Conservation (phyloP, 1,284 basidiomycete genomes). For the Sporisorium exsertum region DNA sequence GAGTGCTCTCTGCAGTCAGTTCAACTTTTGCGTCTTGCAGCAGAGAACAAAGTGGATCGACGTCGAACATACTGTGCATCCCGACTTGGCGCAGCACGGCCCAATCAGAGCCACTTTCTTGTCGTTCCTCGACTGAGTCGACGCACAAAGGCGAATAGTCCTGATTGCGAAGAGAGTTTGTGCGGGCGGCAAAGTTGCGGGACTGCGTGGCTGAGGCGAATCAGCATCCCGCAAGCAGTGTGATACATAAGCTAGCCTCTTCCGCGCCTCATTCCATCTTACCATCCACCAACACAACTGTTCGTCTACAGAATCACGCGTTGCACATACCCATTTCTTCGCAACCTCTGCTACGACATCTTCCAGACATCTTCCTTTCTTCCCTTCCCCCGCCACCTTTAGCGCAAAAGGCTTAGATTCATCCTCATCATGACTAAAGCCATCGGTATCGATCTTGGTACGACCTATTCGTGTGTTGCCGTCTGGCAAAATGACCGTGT, state of each 20-base stretch:
- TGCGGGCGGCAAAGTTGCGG: conserved; percentile 8
- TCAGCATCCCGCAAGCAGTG: neutral
- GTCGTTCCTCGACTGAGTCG: conserved; percentile 10
- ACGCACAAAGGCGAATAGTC: conserved; percentile 22
- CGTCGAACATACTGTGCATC: conserved; percentile 16
- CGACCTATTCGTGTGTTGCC: conserved; percentile 77
- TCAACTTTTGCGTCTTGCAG: neutral
- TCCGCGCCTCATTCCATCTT: neutral
- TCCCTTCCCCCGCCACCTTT: conserved; percentile 1
- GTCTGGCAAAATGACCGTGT: conserved; percentile 99
- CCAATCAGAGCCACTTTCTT: conserved; percentile 2
- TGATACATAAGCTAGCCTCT: conserved; percentile 37
- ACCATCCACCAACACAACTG: conserved; percentile 11
- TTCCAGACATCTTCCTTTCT: conserved; percentile 18
- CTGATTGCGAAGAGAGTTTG: conserved; percentile 1
- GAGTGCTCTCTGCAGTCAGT: neutral
- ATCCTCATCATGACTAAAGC: conserved; percentile 75
- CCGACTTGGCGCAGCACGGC: neutral
- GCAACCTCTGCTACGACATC: conserved; percentile 21
- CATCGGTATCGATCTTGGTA: conserved; percentile 91
- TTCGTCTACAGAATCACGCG: conserved; percentile 27
- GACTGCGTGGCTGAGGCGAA: conserved; percentile 18
- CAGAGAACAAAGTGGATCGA: conserved; percentile 40
- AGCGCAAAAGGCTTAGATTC: conserved; percentile 24
- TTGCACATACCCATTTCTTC: conserved; percentile 49